These are phyloP conservation scores for Pezicula carpinea DNA, from an alignment of 2,329 filamentous ascomycete genomes.

Conservation along the genomic window DNA sequence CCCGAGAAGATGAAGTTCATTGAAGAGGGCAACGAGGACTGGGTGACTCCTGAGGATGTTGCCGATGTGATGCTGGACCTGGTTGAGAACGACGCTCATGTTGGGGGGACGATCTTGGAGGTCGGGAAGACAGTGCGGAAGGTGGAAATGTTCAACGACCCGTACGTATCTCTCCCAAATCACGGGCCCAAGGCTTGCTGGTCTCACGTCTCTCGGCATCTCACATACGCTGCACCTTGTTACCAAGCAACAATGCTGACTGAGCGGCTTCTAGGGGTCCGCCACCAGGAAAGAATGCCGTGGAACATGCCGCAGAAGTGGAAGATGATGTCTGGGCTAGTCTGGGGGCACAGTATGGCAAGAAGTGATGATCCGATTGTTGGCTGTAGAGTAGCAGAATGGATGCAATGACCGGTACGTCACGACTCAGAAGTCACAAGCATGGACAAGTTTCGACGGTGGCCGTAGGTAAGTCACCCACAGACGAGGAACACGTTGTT, in stretches of 20 bases:
- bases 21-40: slow-evolving; percentile 29
- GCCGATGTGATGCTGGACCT: slow-evolving; percentile 38
- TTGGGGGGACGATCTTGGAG: slow-evolving; percentile 39
- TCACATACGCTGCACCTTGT: no score
- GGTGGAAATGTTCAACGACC: slow-evolving; percentile 33
- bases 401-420: no score
- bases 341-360: background rate
- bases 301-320: background rate
- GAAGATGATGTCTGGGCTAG: slow-evolving; percentile 1
- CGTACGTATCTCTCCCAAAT: slow-evolving; percentile 4
- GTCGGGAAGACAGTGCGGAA: slow-evolving; percentile 31
- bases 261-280: slow-evolving; percentile 10
- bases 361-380: background rate
- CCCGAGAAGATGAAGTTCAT: slow-evolving; percentile 10
- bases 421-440: no score
- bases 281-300: background rate
- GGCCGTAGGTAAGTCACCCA: no score
- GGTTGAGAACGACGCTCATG: slow-evolving; percentile 27
- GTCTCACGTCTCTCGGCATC: no score
- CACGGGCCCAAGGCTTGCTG: no score
- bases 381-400: background rate
- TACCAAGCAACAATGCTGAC: no score
- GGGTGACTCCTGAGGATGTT: slow-evolving; percentile 36
- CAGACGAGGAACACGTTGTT: no score
- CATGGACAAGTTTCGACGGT: no score